A percentile compares a stretch with the other conserved stretches of the same genome.
phyloP scores from a whole-genome alignment of 2,329 filamentous ascomycete genomes.

The Venturia effusa region DNA sequence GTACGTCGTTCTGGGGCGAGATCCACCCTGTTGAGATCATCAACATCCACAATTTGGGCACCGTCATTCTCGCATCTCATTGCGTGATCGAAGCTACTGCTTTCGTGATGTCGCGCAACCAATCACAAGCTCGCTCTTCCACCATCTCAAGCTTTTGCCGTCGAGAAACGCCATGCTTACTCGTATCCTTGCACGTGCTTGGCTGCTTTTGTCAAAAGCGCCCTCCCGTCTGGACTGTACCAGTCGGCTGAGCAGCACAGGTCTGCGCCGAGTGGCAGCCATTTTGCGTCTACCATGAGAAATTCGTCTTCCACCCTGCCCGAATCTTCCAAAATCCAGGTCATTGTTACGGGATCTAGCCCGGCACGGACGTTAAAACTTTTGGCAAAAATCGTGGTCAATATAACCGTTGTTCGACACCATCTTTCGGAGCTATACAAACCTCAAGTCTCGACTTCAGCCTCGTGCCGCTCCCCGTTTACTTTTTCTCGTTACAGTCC shows the following conservation, averaged over 20 bases:
- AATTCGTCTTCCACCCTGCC: background rate
- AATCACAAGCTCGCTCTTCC: background rate
- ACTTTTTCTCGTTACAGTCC: background rate
- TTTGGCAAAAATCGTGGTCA: background rate
- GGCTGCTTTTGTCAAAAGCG: background rate
- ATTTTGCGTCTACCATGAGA: background rate
- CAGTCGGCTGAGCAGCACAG: background rate
- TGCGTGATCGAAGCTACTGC: background rate
- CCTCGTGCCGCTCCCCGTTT: background rate
- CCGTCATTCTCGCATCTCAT: background rate
- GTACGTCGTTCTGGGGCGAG: background rate
- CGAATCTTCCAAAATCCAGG: background rate
- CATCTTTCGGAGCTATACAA: background rate
- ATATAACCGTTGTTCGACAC: background rate
- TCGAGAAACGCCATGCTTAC: background rate
- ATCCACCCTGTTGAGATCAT: background rate
- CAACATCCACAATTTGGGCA: background rate
- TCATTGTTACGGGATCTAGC: background rate
- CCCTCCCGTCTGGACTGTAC: background rate
- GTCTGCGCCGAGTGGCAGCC: background rate
- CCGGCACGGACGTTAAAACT: background rate
- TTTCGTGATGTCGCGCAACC: background rate
- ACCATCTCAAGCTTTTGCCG: background rate
- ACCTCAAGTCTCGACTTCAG: conserved; percentile 4
- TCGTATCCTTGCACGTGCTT: background rate